Conservation (phyloP, 2,329 filamentous ascomycete species). For the Xylaria polymorpha region DNA sequence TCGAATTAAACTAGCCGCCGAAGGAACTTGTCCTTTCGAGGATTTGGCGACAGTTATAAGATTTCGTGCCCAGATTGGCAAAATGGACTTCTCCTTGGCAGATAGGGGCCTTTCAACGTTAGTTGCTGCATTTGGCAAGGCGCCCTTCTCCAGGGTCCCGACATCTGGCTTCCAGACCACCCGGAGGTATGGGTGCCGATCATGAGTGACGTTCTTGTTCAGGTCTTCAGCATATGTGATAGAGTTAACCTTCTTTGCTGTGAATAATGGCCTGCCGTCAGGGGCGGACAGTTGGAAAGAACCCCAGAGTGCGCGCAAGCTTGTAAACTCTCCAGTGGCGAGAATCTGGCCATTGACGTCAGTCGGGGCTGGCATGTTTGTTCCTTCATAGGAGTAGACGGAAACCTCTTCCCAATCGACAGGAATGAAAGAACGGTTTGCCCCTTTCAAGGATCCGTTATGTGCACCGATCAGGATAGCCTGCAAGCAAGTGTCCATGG, state of each 20-base stretch:
- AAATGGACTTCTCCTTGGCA: background rate
- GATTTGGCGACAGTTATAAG: background rate
- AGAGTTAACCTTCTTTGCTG: constrained; percentile 26
- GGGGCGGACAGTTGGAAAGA: constrained; percentile 27
- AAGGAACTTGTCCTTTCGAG: background rate
- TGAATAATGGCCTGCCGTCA: constrained; percentile 28
- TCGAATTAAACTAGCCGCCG: background rate
- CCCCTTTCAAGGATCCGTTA: constrained; percentile 6
- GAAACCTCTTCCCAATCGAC: constrained; percentile 33
- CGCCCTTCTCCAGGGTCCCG: constrained; percentile 21
- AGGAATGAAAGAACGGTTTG: constrained; percentile 29
- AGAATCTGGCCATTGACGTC: constrained; percentile 25
- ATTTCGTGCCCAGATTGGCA: background rate
- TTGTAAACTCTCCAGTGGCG: constrained; percentile 26
- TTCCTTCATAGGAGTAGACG: constrained; percentile 32
- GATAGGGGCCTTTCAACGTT: background rate
- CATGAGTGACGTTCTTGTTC: constrained; percentile 27
- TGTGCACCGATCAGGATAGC: background rate
- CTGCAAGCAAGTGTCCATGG: background rate
- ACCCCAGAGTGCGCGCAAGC: constrained; percentile 27
- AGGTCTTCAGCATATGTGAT: constrained; percentile 35
- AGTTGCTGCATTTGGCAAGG: constrained; percentile 28
- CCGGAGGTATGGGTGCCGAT: constrained; percentile 34
- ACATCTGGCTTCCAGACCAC: constrained; percentile 37
- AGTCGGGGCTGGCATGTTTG: constrained; percentile 24